Conservation (phyloP, 805 yeast genomes). For the Maudiozyma bulderi region DNA sequence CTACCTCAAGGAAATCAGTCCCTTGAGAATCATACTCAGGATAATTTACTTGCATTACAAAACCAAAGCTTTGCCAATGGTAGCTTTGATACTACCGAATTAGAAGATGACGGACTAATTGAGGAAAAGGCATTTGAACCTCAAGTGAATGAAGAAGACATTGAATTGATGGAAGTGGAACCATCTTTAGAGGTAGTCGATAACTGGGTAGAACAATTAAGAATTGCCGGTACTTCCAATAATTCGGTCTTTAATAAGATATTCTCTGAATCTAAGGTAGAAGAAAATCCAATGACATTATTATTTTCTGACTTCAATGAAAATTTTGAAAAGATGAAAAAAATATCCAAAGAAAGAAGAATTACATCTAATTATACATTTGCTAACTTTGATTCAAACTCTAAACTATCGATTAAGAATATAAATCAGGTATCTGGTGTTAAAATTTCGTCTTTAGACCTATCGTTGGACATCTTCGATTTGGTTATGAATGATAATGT, state of each 20-base stretch:
- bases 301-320: slow-evolving; percentile 36
- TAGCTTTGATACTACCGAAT: background rate
- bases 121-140: slow-evolving; percentile 65
- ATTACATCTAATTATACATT: slow-evolving; percentile 14
- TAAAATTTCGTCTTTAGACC: background rate
- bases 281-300: slow-evolving; percentile 7
- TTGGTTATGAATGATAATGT: background rate
- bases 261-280: background rate
- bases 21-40: slow-evolving; percentile 2
- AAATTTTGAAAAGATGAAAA: slow-evolving; percentile 20
- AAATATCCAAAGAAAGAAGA: slow-evolving; percentile 24
- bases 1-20: background rate
- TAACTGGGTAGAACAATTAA: slow-evolving; percentile 59
- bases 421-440: slow-evolving; percentile 5
- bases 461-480: background rate
- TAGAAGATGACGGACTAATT: slow-evolving; percentile 4
- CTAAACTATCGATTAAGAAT: slow-evolving; percentile 12
- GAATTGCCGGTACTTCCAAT: slow-evolving; percentile 33
- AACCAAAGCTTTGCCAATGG: slow-evolving; percentile 2
- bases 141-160: slow-evolving; percentile 38
- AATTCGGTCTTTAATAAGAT: slow-evolving; percentile 27
- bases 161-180: slow-evolving; percentile 35
- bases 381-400: slow-evolving; percentile 16
- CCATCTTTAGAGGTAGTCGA: slow-evolving; percentile 42
- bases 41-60: slow-evolving; percentile 5